Base-by-base conservation (phyloP, 2,329 filamentous ascomycete species). In the Stenocarpella maydis region DNA sequence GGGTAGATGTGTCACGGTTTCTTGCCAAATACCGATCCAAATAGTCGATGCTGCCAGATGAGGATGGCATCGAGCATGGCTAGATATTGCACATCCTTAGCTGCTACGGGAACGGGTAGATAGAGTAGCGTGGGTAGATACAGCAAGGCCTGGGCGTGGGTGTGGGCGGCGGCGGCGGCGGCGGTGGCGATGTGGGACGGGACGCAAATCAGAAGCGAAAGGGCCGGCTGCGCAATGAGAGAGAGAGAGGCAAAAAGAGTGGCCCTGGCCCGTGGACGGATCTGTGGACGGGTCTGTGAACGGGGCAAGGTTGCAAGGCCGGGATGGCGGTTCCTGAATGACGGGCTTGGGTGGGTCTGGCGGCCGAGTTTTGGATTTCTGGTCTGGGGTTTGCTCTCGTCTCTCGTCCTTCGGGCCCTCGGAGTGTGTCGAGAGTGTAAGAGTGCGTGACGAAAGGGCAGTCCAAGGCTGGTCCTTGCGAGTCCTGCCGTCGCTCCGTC, bases 231-330 rank as follows among this genome's bases (percentile, higher is more conserved):
- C 43, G 58, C 28, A 31, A 47, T 15, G n/a, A 39, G 64, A 55
- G 64, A 49, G 64, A 50, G 64, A 58, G 64, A 49, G 64, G 64
- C 64, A 55, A 50, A 67, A 67, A 67, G 31, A 58, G 41, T 67
- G 65, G 65, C 19, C 45, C 65, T 58, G 65, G 39, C 28, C 24
- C 21, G n/a, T 39, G 43, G 64, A 53, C 41, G 63, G 37, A 39
- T 15, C 34, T 9, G 31, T 34, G 31, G 31, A 34, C 31, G 31
- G 31, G 31, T 4, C 31, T n/a, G 37, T 37, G 43, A 50, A 53
- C 52, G 64, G 50, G 50, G 21, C 34, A 52, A 53, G 63, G 41
- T 45, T 54, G 53, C 41, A 61, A 60, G 43, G 58, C 52, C 65
- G 21, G 65, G 65, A 67, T 58, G 39, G 53, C 52, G 65, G 43